Conservation (phyloP, 768 basidiomycete genomes). For the Tylopilus subfusipes region DNA sequence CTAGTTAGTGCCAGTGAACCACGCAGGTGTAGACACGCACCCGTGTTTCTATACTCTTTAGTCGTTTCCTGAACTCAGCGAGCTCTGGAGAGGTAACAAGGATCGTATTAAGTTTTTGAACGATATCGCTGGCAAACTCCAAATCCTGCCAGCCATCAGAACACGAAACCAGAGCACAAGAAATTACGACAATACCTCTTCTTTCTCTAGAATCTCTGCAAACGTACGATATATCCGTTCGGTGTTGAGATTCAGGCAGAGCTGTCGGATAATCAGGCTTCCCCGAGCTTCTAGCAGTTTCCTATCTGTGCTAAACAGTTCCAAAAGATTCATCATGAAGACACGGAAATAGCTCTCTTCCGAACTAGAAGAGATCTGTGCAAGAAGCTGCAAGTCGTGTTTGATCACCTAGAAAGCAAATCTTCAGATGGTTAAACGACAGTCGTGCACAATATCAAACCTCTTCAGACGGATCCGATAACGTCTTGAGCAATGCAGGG, state of each 20-base stretch:
- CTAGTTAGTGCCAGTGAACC: background rate
- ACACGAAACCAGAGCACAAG: background rate
- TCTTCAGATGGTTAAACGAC: background rate
- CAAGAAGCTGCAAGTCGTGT: slow-evolving; percentile 90
- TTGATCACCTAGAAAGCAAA: slow-evolving; percentile 72
- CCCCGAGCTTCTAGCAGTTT: slow-evolving; percentile 86
- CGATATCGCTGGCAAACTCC: slow-evolving; percentile 96
- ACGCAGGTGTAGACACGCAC: slow-evolving; percentile 41
- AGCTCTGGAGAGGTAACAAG: slow-evolving; percentile 95
- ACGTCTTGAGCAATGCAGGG: slow-evolving; percentile 88
- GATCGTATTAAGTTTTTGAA: slow-evolving; percentile 96
- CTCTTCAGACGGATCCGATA: slow-evolving; percentile 96
- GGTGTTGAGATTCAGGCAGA: slow-evolving; percentile 91
- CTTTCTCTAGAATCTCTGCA: slow-evolving; percentile 96
- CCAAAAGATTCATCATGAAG: slow-evolving; percentile 93
- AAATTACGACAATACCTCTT: slow-evolving; percentile 62
- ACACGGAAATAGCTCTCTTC: slow-evolving; percentile 94
- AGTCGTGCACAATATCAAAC: slow-evolving; percentile 35
- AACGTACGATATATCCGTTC: slow-evolving; percentile 95
- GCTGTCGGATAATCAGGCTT: slow-evolving; percentile 91
- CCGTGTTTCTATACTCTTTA: slow-evolving; percentile 91
- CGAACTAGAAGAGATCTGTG: slow-evolving; percentile 94
- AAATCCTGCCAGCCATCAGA: slow-evolving; percentile 60
- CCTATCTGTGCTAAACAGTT: slow-evolving; percentile 92
- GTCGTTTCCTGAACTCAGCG: slow-evolving; percentile 86